These are phyloP conservation scores for Umbilicus rupestris DNA, from an alignment of 164 flowering plant genomes.

Conservation along the genomic window DNA sequence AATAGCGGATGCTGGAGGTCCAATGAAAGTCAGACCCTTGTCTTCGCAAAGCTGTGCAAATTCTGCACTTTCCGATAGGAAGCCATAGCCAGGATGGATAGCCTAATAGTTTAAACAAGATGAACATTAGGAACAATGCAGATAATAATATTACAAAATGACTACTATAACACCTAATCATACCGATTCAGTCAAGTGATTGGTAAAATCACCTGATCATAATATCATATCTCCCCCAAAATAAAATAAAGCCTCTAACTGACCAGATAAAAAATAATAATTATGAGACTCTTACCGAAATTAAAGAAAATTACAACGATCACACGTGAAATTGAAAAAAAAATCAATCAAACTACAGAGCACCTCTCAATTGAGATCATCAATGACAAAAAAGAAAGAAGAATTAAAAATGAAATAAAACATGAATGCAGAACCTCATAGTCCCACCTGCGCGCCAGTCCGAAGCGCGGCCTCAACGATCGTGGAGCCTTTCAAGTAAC, in stretches of 20 bases:
- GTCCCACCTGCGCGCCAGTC: constrained; percentile 76
- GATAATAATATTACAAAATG: not conserved
- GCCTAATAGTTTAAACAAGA: constrained; percentile 50
- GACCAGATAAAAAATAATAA: no score
- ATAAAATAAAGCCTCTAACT: no score
- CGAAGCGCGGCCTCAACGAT: constrained; percentile 70
- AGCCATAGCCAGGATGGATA: constrained; percentile 98
- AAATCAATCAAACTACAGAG: no score
- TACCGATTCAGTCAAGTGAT: not conserved
- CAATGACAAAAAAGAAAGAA: no score
- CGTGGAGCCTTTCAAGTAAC: constrained; percentile 53
- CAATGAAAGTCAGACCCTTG: constrained; percentile 73
- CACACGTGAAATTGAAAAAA: no score
- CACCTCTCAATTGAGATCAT: no score
- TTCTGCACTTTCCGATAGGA: constrained; percentile 82
- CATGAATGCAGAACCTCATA: not conserved
- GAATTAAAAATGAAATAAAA: no score
- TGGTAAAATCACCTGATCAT: not conserved
- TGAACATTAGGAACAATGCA: constrained; percentile 17
- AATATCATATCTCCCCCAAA: not conserved
- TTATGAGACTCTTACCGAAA: not conserved
- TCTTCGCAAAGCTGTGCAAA: constrained; percentile 92
- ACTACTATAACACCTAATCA: not conserved
- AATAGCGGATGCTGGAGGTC: constrained; percentile 95
- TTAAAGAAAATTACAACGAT: not conserved